Evolutionary conservation across 2,329 filamentous ascomycete species (phyloP).

Genomic region (Pseudomassariella vexata): DNA sequence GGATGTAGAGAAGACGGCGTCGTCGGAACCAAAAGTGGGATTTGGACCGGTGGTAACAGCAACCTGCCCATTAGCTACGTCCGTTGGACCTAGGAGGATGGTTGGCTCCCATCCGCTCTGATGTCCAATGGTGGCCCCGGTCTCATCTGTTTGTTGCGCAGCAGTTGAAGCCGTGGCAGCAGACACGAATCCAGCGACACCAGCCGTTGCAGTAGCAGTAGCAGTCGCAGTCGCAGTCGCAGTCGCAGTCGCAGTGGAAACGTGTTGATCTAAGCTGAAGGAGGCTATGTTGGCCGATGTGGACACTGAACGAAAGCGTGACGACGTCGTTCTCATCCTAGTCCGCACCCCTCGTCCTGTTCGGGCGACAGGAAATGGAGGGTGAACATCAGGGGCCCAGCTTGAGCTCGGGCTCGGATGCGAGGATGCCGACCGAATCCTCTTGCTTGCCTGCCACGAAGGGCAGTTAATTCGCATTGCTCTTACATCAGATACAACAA

Average conservation of each 20-base stretch:
- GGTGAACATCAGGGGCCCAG: too few species aligned
- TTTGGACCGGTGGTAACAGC: too few species aligned
- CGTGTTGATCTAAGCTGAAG: neutral
- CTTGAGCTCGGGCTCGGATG: too few species aligned
- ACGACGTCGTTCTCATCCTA: too few species aligned
- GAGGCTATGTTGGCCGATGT: neutral
- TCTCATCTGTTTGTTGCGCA: conserved; percentile 1
- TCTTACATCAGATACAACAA: neutral
- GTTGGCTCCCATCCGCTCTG: conserved; percentile 3
- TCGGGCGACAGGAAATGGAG: too few species aligned
- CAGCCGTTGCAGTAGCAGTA: neutral
- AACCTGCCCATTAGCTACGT: conserved; percentile 1
- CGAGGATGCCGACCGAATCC: conserved; percentile 4
- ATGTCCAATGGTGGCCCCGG: conserved; percentile 2
- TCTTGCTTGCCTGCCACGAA: conserved; percentile 2
- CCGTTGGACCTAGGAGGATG: neutral
- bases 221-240: neutral
- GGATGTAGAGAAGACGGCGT: neutral
- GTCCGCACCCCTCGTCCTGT: too few species aligned
- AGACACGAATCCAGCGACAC: too few species aligned
- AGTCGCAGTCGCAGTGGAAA: conserved; percentile 1
- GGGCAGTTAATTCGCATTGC: neutral
- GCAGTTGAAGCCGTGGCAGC: conserved; percentile 1
- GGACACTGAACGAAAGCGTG: too few species aligned
- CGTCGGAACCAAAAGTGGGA: too few species aligned